Base-by-base conservation (phyloP, 306 rosid genomes). In the Rubus parviflorus region DNA sequence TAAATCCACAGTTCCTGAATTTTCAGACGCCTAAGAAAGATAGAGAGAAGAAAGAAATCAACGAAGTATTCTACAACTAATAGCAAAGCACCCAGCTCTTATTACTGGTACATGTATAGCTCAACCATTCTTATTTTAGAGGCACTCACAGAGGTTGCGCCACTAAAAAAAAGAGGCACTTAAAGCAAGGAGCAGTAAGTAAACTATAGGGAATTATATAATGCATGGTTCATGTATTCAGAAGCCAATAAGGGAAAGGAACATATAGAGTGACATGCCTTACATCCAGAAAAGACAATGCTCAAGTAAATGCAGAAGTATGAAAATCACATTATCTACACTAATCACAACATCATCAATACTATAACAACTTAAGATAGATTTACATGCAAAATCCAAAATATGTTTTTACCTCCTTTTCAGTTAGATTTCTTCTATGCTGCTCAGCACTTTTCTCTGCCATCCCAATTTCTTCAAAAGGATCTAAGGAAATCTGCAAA, bases 391-490 rank as follows among this genome's bases (percentile, higher is more conserved):
- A 70, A 61, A 62, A 69, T 4, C 12, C 6, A 69, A 48, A 74
- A 54, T 47, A 53, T 37, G 73, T 43, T 68, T 41, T 25, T 86
- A 92, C 99, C 96, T 95, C 97, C 85, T 92, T 92, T 80, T 92
- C 98, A 41, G 90, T 60, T 43, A 89, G 89, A 84, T 89, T 92
- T 87, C 94, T 88, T 73, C 98, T 77, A 77, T 78, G 92, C 77
- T 89, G 93, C 86, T 92, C 97, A 30, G 91, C 78, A 75, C 79
- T 80, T 79, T 81, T 88, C 58, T 93, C 99, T 52, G 89, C 93
- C 87, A 80, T 85, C 76, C 85, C 96, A 76, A 92, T 75, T 80
- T 92, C 98, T 86, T 96, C 99, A 84, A 96, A 91, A 73, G 97
- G 99, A 75, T 96, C 98, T 85, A 86, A 81, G 82, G 84, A 83